Evolutionary conservation across 768 basidiomycete species (phyloP), one percentile per base, ranked within the genome.

Genomic region (Tylopilus vinaceipallidus): DNA sequence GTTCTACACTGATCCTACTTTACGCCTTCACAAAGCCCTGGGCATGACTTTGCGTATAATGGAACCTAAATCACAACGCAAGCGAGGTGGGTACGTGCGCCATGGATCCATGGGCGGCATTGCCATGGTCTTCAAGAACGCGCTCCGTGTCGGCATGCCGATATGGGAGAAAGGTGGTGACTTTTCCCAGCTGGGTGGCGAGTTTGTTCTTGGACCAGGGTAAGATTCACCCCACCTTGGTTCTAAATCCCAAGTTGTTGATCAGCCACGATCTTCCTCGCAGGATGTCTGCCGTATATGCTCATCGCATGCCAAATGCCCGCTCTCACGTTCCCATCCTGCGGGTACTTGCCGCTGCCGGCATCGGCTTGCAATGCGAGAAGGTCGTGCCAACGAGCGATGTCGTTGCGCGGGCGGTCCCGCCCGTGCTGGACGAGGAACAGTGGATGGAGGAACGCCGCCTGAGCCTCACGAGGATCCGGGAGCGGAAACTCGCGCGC

Each of bases 261-360:
- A 57, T 17, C 46, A 6, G 53, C 46, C 42, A 37, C 19, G 24
- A 22, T 9, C 34, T 40, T 13, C 12, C 30, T 20, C 29, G 24
- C 53, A 86, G 89, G 8, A 64, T 88, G 55, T 76, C 73, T 10
- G 88, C 85, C 56, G 69, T 77, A 7, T 95, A 80, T 62, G 86
- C 89, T 0, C 91, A 94, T 70, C 83, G 92, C 6, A 97, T 97
- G 93, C 83, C 78, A 39, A 82, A 72, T 13, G 75, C 88, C 2
- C 79, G 83, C 37, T 81, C 80, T 4, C 93, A 97, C 57, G 82
- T 83, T 0, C 82, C 88, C 1, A 84, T 95, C 44, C 64, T 73
- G 42, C 79, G 80, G 27, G 81, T 92, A 16, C 78, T 93, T 33
- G 70, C 75, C 30, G 80, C 80, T 4, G 86, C 89, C 0, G 83